Evolutionary conservation across 1,284 basidiomycete genomes (phyloP), one percentile per base, ranked within the genome.

Genomic region (Rhodotorula sp.): DNA sequence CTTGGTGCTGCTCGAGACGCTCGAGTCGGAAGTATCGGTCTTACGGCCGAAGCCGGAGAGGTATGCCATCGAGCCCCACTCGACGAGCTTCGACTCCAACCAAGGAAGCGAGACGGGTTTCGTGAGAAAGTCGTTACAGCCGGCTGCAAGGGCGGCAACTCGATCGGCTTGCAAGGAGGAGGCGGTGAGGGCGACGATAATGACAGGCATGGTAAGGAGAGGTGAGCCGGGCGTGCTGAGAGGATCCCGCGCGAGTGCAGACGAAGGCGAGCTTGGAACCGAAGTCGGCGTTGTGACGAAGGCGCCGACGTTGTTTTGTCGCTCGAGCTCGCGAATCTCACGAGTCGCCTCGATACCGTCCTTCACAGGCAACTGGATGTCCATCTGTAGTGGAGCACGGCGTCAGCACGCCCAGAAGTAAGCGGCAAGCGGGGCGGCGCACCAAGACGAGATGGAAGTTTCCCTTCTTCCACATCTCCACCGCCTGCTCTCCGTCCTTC

Each of bases 331-430:
- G 59, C 96, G 86, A 68, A 99, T 99, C 80, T 95, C 92, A 77
- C 94, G 94, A 0, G 96, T 99, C 4, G 96, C 96, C 78, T 92
- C 88, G 60, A 99, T 97, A 34, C 96, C 96, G 80, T 96, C 92
- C 91, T 98, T 97, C 75, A 98, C 90, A 10, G 96, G 96, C 85
- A 99, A 91, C 82, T 98, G 95, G 71, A 99, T 98, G 82, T 99
- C 96, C 96, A 99, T 99, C 92, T 96, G 76, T 30, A 30, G 36
- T 17, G 29, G 29, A 29, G 2, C 24, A 7, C 0, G 5, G 27
- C 3, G 20, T 56, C 47, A 57, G 30, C 29, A 24, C 22, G 36
- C 39, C 10, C 4, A 4, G 15, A 29, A 39, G 22, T 9, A 29
- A 29, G 20, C 54, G 24, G 27, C 27, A 6, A 27, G 20, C 24